Base-by-base conservation (phyloP, 1,284 basidiomycete species). In the Ustilago vetiveriae region DNA sequence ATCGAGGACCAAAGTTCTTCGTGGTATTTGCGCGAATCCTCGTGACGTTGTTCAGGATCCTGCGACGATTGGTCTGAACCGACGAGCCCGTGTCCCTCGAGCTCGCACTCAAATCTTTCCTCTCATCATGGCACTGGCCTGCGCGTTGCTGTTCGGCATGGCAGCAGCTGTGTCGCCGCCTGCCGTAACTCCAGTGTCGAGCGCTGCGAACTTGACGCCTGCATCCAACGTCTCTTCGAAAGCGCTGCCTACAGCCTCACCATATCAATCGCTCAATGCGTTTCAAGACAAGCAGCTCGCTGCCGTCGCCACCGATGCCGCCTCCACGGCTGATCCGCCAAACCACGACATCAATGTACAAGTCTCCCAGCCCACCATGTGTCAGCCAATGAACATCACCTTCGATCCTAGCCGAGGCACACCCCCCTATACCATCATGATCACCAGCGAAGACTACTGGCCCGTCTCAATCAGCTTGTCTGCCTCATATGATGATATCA, bases 381-480 rank as follows among this genome's bases (percentile, higher is more conserved):
- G 75, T 33, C 36, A 71, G 40, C 42, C 49, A 29, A 57, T 77
- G 53, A 71, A 75, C 54, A 75, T 77, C 59, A 75, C 72, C 21
- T 77, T 73, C 19, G 59, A 73, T 21, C 70, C 73, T 3, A 54
- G 58, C 38, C 39, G 40, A 16, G 75, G 72, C 22, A 69, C 44
- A 8, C 67, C 75, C 3, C 75, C 75, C 4, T 77, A 71, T 37
- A 69, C 70, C 0, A 39, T 77, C 71, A 71, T 73, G 68, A 58
- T 74, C 41, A 62, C 51, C 53, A 35, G 58, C 37, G 66, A 64
- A 30, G 64, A 69, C 33, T 76, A 66, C 51, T 72, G 55, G 48
- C 64, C 74, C 6, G 48, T 69, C 54, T 54, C 47, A 9, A 23
- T 75, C 43, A 40, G 30, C n/a, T 40, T 77, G 4, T 60, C 70